These are phyloP conservation scores for Pholiota conissans DNA, from an alignment of 768 basidiomycete genomes.

Conservation along the genomic window DNA sequence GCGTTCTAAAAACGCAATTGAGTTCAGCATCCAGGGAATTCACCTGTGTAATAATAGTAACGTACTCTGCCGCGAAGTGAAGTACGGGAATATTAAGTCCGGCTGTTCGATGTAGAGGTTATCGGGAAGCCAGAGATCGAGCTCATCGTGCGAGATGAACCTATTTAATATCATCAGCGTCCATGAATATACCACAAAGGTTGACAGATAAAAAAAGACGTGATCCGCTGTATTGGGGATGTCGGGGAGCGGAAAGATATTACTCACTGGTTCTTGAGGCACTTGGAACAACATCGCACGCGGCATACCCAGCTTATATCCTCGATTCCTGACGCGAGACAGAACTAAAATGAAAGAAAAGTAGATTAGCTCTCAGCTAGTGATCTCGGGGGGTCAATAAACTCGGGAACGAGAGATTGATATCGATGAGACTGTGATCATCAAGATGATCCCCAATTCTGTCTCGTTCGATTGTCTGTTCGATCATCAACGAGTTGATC, in stretches of 20 bases:
- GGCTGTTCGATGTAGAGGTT: slow-evolving; percentile 24
- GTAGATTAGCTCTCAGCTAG: not conserved
- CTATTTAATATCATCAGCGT: slow-evolving; percentile 16
- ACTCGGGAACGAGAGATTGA: not conserved
- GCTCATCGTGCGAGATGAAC: slow-evolving; percentile 29
- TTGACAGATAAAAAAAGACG: not conserved
- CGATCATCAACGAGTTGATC: not conserved
- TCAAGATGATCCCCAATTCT: not conserved
- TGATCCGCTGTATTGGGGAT: not conserved
- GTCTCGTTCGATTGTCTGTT: too few relatives aligned
- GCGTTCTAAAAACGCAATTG: slow-evolving; percentile 3
- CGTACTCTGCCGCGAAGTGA: slow-evolving; percentile 20
- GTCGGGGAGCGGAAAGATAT: not conserved
- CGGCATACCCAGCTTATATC: slow-evolving; percentile 37
- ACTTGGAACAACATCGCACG: slow-evolving; percentile 35
- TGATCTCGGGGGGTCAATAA: not conserved
- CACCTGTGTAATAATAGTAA: not conserved
- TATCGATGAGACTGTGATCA: not conserved
- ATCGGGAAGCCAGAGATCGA: slow-evolving; percentile 25
- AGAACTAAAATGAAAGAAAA: slow-evolving; percentile 27
- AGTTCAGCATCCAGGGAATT: not conserved
- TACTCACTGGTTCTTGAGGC: slow-evolving; percentile 31
- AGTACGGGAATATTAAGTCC: slow-evolving; percentile 31
- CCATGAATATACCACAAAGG: not conserved
- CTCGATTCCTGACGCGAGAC: slow-evolving; percentile 27